These are phyloP conservation scores for Hyaloscypha finlandica DNA, from an alignment of 495 filamentous ascomycete species.

Conservation along the genomic window DNA sequence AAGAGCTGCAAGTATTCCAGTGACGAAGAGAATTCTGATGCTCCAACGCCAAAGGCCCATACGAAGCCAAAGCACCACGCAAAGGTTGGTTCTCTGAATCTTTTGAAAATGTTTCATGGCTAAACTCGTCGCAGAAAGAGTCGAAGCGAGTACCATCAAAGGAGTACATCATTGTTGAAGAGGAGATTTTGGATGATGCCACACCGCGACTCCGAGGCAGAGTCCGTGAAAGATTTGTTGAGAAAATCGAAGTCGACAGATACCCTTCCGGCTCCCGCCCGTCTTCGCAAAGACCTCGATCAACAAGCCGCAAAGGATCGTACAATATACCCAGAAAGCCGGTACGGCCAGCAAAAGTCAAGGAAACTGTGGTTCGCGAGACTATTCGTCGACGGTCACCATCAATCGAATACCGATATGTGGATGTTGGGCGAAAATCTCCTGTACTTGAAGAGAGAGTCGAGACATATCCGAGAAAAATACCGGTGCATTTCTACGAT, in stretches of 20 bases:
- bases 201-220: neutral
- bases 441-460: neutral
- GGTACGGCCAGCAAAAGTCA: neutral
- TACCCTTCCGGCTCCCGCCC: neutral
- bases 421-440: neutral
- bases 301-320: neutral
- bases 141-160: neutral
- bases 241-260: neutral
- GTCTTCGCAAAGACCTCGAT: neutral
- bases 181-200: conserved; percentile 10
- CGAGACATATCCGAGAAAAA: conserved; percentile 7
- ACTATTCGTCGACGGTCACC: conserved; percentile 2
- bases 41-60: neutral
- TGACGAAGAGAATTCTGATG: conserved; percentile 6
- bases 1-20: conserved; percentile 6
- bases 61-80: conserved; percentile 4
- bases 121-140: neutral
- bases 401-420: conserved; percentile 12
- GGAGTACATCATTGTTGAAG: conserved; percentile 12
- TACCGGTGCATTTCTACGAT: conserved; percentile 7
- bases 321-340: neutral
- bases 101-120: neutral
- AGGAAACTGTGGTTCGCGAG: neutral
- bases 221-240: neutral
- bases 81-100: neutral